Evolutionary conservation across 2,329 filamentous ascomycete genomes (phyloP).

Genomic region (Exophiala oligosperma): DNA sequence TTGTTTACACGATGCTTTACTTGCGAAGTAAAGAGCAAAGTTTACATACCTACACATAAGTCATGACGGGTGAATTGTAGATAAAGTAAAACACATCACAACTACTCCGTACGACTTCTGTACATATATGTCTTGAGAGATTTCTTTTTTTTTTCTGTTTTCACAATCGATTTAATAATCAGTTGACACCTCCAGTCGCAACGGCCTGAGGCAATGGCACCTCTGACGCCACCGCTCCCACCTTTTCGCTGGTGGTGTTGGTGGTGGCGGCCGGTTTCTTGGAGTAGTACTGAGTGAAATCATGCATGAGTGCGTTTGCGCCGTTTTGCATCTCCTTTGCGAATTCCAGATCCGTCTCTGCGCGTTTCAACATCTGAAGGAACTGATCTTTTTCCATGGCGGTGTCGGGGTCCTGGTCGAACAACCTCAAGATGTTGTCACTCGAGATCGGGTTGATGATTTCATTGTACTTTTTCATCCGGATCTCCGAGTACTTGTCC

Average conservation of each 20-base stretch:
- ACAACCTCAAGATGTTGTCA: slow-evolving; percentile 42
- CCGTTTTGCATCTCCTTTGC: slow-evolving; percentile 13
- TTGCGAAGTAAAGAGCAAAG: too few relatives aligned
- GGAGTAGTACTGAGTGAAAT: slow-evolving; percentile 24
- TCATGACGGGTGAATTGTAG: too few relatives aligned
- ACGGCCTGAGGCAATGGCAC: background rate
- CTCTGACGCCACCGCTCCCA: background rate
- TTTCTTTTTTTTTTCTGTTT: too few relatives aligned
- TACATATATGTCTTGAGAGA: too few relatives aligned
- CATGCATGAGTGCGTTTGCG: slow-evolving; percentile 15
- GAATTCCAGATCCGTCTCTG: slow-evolving; percentile 34
- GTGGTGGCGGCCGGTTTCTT: background rate
- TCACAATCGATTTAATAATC: background rate
- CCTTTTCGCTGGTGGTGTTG: background rate
- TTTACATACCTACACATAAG: too few relatives aligned
- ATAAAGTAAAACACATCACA: too few relatives aligned
- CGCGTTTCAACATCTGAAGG: slow-evolving; percentile 36
- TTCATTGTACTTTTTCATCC: slow-evolving; percentile 40
- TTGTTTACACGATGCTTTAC: too few relatives aligned
- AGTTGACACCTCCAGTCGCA: slow-evolving; percentile 4
- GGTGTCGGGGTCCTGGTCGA: slow-evolving; percentile 37
- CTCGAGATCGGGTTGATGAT: slow-evolving; percentile 43
- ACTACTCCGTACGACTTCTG: too few relatives aligned
- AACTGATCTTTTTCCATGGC: slow-evolving; percentile 40
- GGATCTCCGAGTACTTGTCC: slow-evolving; percentile 44